These are phyloP conservation scores for Trametes villosa DNA, from an alignment of 768 basidiomycete species.

Conservation along the genomic window DNA sequence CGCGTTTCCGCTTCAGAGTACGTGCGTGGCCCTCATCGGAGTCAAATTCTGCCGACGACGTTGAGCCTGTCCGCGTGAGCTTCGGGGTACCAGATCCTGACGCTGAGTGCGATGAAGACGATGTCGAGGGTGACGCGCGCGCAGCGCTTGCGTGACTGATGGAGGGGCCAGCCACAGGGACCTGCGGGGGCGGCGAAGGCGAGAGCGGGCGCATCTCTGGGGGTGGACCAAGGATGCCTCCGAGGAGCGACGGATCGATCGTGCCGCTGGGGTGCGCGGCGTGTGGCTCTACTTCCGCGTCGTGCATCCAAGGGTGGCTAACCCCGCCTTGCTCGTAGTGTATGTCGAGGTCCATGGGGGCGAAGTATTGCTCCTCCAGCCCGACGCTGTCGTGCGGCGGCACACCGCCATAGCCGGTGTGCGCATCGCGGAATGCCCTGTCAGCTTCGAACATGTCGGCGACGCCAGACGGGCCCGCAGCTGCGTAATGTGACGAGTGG, in stretches of 20 bases:
- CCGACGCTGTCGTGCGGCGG: background rate
- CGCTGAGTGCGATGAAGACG: background rate
- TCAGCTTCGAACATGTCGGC: slow-evolving; percentile 10
- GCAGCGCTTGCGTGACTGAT: background rate
- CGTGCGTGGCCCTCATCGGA: background rate
- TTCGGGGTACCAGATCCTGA: background rate
- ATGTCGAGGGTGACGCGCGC: background rate
- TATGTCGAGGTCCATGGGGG: background rate
- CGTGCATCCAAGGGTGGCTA: background rate
- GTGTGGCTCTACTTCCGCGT: background rate
- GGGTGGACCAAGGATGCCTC: background rate
- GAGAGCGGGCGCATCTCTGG: background rate
- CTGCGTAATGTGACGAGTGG: background rate
- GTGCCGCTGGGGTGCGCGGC: slow-evolving; percentile 4
- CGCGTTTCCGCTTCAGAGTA: background rate
- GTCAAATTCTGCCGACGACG: background rate
- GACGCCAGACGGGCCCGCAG: background rate
- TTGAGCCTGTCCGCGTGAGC: background rate
- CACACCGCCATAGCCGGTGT: background rate
- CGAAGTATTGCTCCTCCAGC: background rate
- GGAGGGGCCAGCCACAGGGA: background rate
- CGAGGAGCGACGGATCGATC: slow-evolving; percentile 23
- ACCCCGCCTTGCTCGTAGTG: background rate
- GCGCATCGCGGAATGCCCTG: background rate
- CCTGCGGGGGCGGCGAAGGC: background rate